phyloP scores from a whole-genome alignment of 257 asterid species.

The Schizonepeta tenuifolia region DNA sequence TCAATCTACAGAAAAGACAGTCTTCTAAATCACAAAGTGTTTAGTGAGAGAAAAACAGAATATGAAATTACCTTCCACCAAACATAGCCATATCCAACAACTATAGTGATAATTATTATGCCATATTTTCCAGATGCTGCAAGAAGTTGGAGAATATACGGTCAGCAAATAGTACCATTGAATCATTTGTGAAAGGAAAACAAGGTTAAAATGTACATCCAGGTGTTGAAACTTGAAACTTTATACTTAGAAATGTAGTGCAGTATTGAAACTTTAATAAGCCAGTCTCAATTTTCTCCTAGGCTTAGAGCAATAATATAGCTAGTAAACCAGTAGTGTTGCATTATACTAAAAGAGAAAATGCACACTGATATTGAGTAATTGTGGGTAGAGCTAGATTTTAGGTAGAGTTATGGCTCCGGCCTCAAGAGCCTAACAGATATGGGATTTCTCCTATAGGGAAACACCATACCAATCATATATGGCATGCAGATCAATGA shows the following conservation, averaged over 20 bases:
- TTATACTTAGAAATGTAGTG: not conserved
- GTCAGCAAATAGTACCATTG: slow-evolving; percentile 18
- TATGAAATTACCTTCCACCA: slow-evolving; percentile 93
- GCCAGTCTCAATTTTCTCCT: not conserved
- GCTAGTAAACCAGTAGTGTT: slow-evolving; percentile 16
- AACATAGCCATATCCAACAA: slow-evolving; percentile 86
- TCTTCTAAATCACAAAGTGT: slow-evolving; percentile 15
- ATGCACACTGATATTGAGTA: not conserved
- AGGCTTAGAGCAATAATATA: slow-evolving; percentile 15
- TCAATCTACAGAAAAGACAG: not conserved
- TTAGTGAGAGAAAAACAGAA: slow-evolving; percentile 12
- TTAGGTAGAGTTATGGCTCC: too few species aligned
- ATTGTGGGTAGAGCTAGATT: too few species aligned
- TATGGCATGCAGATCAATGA: not conserved
- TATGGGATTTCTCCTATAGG: slow-evolving; percentile 3
- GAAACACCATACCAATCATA: not conserved
- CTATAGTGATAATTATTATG: slow-evolving; percentile 63
- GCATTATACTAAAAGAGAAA: not conserved
- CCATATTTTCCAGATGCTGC: slow-evolving; percentile 83
- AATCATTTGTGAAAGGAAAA: slow-evolving; percentile 22
- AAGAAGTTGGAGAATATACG: slow-evolving; percentile 27
- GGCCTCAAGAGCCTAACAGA: not conserved
- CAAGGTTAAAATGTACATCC: slow-evolving; percentile 11
- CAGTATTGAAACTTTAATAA: slow-evolving; percentile 11
- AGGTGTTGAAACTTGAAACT: slow-evolving; percentile 5